Evolutionary conservation across 2,329 filamentous ascomycete species (phyloP).

Genomic region (Aspergillus costaricaensis): DNA sequence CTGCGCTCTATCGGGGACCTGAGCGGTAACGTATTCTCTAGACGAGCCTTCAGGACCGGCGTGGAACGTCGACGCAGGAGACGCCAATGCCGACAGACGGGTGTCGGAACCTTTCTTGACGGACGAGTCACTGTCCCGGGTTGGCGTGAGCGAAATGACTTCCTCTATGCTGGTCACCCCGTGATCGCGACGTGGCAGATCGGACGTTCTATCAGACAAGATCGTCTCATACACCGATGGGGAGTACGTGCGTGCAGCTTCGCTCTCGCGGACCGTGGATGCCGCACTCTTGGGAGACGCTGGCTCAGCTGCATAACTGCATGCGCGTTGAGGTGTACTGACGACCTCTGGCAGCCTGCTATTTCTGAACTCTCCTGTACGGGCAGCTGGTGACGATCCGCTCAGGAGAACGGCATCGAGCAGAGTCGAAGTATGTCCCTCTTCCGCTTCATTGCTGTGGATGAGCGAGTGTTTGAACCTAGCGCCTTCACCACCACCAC

Average conservation of each 20-base stretch:
- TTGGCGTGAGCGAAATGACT: background rate
- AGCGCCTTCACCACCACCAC: background rate
- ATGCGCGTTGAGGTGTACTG: slow-evolving; percentile 10
- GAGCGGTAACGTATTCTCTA: background rate
- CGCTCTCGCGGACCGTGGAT: background rate
- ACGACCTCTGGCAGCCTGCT: slow-evolving; percentile 18
- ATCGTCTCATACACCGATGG: background rate
- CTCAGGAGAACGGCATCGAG: slow-evolving; percentile 18
- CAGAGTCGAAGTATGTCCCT: background rate
- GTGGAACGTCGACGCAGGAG: background rate
- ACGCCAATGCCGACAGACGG: background rate
- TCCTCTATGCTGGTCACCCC: no score
- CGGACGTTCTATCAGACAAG: background rate
- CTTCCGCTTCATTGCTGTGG: background rate
- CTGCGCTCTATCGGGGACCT: background rate
- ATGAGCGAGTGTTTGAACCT: slow-evolving; percentile 10
- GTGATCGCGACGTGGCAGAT: background rate
- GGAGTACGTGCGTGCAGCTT: background rate
- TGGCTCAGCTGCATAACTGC: slow-evolving; percentile 17
- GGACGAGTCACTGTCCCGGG: background rate
- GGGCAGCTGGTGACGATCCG: slow-evolving; percentile 21
- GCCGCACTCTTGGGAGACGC: background rate
- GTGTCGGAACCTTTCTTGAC: background rate
- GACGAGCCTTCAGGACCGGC: background rate
- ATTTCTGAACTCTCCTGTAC: slow-evolving; percentile 19